Evolutionary conservation across 1,284 basidiomycete species (phyloP).

Genomic region (Singerocomus rubriflavus): DNA sequence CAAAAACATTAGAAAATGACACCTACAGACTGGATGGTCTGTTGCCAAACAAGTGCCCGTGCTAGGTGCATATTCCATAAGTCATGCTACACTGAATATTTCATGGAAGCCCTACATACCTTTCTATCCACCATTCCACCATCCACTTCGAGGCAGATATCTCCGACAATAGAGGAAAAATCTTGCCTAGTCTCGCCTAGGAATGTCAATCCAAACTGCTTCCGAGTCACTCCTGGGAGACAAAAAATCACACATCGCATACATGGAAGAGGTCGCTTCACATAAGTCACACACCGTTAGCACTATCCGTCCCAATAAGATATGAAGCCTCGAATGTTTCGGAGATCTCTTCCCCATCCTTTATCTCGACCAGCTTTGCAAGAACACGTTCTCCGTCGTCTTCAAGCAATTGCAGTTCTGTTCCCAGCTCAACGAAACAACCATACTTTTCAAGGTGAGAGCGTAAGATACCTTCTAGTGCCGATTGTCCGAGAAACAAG

Average conservation of each 20-base stretch:
- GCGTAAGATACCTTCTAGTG: constrained; percentile 7
- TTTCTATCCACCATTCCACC: constrained; percentile 27
- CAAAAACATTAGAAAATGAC: no score
- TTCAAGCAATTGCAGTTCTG: constrained; percentile 32
- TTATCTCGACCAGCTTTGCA: constrained; percentile 23
- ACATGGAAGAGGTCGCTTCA: background rate
- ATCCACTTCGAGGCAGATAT: constrained; percentile 34
- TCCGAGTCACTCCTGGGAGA: constrained; percentile 33
- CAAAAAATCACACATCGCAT: background rate
- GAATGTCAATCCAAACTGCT: constrained; percentile 43
- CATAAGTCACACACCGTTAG: constrained; percentile 21
- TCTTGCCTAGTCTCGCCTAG: constrained; percentile 41
- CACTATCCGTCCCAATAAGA: constrained; percentile 41
- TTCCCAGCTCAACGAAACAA: constrained; percentile 31
- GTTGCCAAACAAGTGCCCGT: constrained; percentile 34
- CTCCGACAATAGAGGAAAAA: constrained; percentile 38
- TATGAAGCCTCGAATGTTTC: constrained; percentile 28
- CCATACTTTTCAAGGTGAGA: constrained; percentile 20
- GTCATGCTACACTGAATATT: no score
- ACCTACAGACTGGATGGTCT: constrained; percentile 7
- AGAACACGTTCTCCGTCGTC: constrained; percentile 27
- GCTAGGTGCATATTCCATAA: constrained; percentile 9
- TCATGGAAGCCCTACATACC: constrained; percentile 23
- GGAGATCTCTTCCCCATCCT: constrained; percentile 11
- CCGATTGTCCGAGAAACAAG: constrained; percentile 32